These are phyloP conservation scores for Botryotinia calthae DNA, from an alignment of 2,329 filamentous ascomycete species.

Conservation along the genomic window DNA sequence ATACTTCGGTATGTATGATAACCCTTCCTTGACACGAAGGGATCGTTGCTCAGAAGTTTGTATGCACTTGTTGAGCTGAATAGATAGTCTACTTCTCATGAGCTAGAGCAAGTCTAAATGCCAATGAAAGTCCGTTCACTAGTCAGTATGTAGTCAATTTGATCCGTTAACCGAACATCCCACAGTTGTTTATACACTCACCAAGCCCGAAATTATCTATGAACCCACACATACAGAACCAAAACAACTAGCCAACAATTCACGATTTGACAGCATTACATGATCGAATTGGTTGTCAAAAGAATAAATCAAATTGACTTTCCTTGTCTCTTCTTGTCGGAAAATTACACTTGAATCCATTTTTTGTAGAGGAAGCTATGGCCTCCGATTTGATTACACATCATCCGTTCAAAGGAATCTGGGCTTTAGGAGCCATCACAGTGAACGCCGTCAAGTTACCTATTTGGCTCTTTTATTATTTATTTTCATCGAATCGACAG, in stretches of 20 bases:
- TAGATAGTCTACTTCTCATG: neutral
- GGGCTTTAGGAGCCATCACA: neutral
- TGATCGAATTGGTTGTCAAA: neutral
- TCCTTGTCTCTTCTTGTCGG: neutral
- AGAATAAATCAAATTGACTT: neutral
- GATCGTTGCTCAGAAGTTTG: neutral
- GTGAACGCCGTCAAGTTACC: neutral
- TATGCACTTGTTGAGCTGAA: neutral
- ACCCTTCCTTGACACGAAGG: neutral
- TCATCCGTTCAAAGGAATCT: neutral
- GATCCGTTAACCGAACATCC: neutral
- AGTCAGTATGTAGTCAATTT: neutral
- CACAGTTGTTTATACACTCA: neutral
- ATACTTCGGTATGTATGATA: neutral
- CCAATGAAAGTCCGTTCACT: neutral
- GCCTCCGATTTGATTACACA: neutral
- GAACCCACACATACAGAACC: neutral
- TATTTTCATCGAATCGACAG: neutral
- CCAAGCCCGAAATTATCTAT: neutral
- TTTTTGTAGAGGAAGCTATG: neutral
- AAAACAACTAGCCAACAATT: neutral
- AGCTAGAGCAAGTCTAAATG: neutral
- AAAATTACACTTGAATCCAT: neutral
- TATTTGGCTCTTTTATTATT: constrained; percentile 5
- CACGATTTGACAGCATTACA: neutral